Base-by-base conservation (phyloP, 768 basidiomycete species). In the Hortiboletus flavorubellus region DNA sequence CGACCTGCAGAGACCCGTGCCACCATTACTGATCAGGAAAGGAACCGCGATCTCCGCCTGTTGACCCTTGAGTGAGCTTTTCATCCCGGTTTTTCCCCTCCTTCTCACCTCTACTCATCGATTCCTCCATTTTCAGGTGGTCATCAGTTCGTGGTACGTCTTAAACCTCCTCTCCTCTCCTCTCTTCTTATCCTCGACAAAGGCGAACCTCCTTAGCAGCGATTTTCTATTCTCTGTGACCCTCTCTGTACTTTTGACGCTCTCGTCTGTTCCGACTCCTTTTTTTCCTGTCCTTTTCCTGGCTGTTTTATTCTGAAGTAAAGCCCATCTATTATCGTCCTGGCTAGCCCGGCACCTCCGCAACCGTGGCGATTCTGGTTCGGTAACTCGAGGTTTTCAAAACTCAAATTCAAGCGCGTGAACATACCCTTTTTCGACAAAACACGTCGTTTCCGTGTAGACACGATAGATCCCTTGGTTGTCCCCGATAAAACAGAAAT, bases 131-230 rank as follows among this genome's bases (percentile, higher is more conserved):
- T 60, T 58, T 53, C 52, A 90, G 89, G 87, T 88, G 86, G 87
- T 83, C 84, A 71, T 85, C 84, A 57, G 81, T 90, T 68, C 78
- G 87, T 80, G 88, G 89, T 87, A 51, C 53, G 81, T 74, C 51
- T 51, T 60, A 57, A 56, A 55, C 41, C 54, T 51, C 49, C 50
- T 45, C 54, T 46, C 47, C 30, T 14, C n/a, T 21, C 11, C 38
- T 34, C 46, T 57, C 60, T 40, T 38, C 60, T 72, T 58, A 63
- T 56, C 49, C 62, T 33, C 48, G 61, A 45, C 65, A 53, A 60
- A 91, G 88, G 88, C 67, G 86, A 90, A 84, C 89, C 89, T 74
- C 87, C 89, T 75, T 89, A 77, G 86, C 81, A 82, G 64, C 69
- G 15, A 33, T 47, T 18, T 41, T 53, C 50, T 26, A 44, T 29